Evolutionary conservation across 2,329 filamentous ascomycete genomes (phyloP), one percentile per base, ranked within the genome.

Genomic region (Colletotrichum sansevieriae): DNA sequence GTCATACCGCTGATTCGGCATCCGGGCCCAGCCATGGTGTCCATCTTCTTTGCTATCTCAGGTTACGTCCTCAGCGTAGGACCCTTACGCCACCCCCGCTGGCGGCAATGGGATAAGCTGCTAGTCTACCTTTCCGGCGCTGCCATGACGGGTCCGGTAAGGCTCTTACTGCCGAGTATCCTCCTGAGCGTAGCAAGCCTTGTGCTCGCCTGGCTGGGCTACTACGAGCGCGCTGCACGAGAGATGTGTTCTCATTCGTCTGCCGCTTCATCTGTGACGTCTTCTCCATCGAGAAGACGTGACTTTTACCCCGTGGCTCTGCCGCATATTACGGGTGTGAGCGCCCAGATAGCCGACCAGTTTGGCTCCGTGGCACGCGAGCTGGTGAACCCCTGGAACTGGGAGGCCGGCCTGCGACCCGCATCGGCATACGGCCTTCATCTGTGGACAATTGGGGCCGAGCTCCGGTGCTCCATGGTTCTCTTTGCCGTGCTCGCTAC

Each of bases 71-170:
- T 54, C 29, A 54, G 49, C 29, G 29, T 37, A 2, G 49, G 25
- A 4, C 49, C 49, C 10, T 8, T 54, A 6, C 29, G 49, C 15
- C 8, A 54, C 1, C 25, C 49, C 3, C 49, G 49, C 3, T 37
- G 49, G 49, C 49, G 49, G 49, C 49, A 54, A 35, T 54, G 49
- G 49, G 49, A 54, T 8, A 33, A 54, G 49, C 49, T 54, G 22
- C 29, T 54, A 1, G 29, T 35, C 0, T 4, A 20, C 1, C 49
- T 54, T n/a, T 54, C 49, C 8, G 49, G 49, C 0, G 49, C 49
- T 37, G 29, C 29, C n/a, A 4, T 54, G 8, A 20, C 29, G 2
- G 25, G 49, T 37, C 29, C 49, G 8, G 0, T 54, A 1, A 33
- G 49, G 49, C 49, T 54, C 1, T 3, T 54, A 25, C 13, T 8